Evolutionary conservation across 331 rosid genomes (phyloP), one percentile per base, ranked within the genome.

Genomic region (Malus hybrid): DNA sequence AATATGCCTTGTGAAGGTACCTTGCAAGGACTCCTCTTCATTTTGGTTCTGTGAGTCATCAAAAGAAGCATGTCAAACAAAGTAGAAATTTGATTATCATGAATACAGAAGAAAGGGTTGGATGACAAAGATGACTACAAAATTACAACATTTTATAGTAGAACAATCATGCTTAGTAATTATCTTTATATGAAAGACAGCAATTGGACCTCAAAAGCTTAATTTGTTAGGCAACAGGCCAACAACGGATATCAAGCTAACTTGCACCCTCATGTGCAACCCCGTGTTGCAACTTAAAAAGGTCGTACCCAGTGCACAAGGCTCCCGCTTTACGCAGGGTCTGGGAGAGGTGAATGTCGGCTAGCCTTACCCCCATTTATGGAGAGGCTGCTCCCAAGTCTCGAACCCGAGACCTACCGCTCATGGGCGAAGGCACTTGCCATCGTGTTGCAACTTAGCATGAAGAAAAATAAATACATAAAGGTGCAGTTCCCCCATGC

Each of bases 41-140:
- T 46, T 74, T 67, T 42, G 56, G 59, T 27, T 24, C 82, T 73
- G 82, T 67, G 61, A 61, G 42, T 67, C 36, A 50, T 78, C 85
- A 29, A 76, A 34, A 52, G 77, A 85, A 67, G 56, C 77, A 83
- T 80, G 83, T 71, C 63, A 80, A 83, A 81, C 50, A 46, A 29
- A 31, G 75, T 33, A 56, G 54, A 56, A 71, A 56, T 60, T 70
- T 18, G 5, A 71, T 7, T 33, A 33, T 54, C 46, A 71, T 54
- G 27, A 8, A 33, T 55, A 48, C 10, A 20, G 13, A 56, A 29
- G 1, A 11, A 10, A 33, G 39, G 16, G 20, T 20, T 32, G 32
- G 32, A 32, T 33, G 75, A 55, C 31, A 56, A 56, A 13, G 3
- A 56, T 71, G 52, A 56, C 22, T 56, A 20, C 32, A 32, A 32